Conservation (phyloP, 305 asterid species). For the Caryopteris hybrid region DNA sequence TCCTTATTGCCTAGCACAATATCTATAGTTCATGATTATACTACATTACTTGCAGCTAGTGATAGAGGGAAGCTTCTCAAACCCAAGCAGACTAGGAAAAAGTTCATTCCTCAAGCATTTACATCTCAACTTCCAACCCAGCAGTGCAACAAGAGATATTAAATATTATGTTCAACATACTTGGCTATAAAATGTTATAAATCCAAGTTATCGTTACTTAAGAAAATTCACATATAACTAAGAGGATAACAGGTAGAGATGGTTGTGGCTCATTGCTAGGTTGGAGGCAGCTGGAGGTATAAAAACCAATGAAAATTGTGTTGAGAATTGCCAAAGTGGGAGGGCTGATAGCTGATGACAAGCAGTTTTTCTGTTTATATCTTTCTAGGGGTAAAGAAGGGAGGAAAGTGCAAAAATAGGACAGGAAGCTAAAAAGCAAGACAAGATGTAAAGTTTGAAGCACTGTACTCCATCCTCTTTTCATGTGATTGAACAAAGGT, state of each 20-base stretch:
- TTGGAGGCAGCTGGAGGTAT: neutral
- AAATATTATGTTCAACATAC: neutral
- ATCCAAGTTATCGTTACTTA: neutral
- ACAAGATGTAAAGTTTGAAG: neutral
- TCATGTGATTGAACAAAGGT: neutral
- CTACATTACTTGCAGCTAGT: neutral
- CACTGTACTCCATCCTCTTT: neutral
- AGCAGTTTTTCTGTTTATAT: neutral
- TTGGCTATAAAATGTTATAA: neutral
- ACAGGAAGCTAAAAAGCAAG: neutral
- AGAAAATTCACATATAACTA: neutral
- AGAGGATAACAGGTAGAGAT: neutral
- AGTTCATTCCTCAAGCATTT: neutral
- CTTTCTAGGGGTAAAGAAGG: neutral
- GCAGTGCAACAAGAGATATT: neutral
- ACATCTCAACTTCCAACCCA: neutral
- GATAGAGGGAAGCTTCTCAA: constrained; percentile 3
- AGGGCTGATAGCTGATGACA: neutral
- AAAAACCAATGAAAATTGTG: neutral
- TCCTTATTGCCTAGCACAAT: neutral
- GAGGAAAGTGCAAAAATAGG: neutral
- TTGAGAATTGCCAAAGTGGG: neutral
- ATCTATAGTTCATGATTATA: neutral
- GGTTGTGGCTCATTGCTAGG: neutral
- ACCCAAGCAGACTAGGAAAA: neutral